Evolutionary conservation across 805 yeast species (phyloP).

Genomic region (Dipodascus geniculatus): DNA sequence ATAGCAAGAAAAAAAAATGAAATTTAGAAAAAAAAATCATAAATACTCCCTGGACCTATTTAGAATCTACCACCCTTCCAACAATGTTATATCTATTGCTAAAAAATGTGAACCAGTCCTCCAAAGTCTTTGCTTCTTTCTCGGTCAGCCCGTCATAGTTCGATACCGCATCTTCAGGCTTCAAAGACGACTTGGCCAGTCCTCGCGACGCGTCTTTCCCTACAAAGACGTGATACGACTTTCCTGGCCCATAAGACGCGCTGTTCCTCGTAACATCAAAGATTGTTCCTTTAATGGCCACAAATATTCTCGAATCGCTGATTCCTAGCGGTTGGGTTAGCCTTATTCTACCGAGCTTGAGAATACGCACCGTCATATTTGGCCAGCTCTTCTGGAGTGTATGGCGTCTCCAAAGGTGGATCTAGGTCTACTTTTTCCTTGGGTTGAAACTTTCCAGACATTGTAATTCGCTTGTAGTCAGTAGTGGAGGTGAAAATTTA

Average conservation of each 20-base stretch:
- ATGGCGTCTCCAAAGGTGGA: conserved; percentile 37
- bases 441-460: conserved; percentile 35
- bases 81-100: conserved; percentile 40
- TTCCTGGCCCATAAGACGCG: conserved; percentile 66
- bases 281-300: conserved; percentile 64
- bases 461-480: background rate
- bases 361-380: conserved; percentile 34
- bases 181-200: conserved; percentile 54
- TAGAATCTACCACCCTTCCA: conserved; percentile 21
- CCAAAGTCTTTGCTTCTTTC: conserved; percentile 47
- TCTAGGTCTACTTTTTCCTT: conserved; percentile 40
- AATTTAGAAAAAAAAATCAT: too few relatives aligned
- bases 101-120: conserved; percentile 65
- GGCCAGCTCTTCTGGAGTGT: conserved; percentile 33
- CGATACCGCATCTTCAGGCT: conserved; percentile 38
- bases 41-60: too few relatives aligned
- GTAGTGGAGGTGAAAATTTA: background rate
- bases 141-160: conserved; percentile 36
- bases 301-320: conserved; percentile 40
- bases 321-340: conserved; percentile 23
- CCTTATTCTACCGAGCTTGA: background rate
- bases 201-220: conserved; percentile 75
- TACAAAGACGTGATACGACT: conserved; percentile 56
- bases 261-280: conserved; percentile 65
- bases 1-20: background rate